phyloP scores from a whole-genome alignment of 306 rosid genomes.

The Vicia sativa region DNA sequence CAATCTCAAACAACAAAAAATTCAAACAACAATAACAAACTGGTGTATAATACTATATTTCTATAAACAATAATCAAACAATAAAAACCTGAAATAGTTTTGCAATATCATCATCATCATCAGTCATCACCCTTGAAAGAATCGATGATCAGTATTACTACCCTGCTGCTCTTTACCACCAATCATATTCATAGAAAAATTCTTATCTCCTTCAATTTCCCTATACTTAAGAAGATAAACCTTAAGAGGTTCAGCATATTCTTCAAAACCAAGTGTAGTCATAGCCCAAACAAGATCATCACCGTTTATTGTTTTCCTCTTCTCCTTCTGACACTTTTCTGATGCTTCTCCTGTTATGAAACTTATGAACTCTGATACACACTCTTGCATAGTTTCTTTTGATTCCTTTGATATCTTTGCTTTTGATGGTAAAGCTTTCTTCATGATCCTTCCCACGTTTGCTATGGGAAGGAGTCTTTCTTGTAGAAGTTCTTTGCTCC shows the following conservation, averaged over 20 bases:
- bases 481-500: slow-evolving; percentile 47
- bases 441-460: slow-evolving; percentile 69
- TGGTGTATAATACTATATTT: not conserved
- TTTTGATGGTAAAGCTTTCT: slow-evolving; percentile 59
- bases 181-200: slow-evolving; percentile 5
- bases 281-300: slow-evolving; percentile 70
- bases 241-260: slow-evolving; percentile 63
- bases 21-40: not conserved
- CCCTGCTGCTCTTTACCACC: not conserved
- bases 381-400: slow-evolving; percentile 68
- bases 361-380: slow-evolving; percentile 66
- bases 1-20: not conserved
- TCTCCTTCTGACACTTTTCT: slow-evolving; percentile 67
- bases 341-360: slow-evolving; percentile 65
- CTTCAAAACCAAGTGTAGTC: slow-evolving; percentile 62
- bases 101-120: not conserved
- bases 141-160: not conserved
- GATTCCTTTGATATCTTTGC: slow-evolving; percentile 66
- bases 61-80: not conserved
- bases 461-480: slow-evolving; percentile 63
- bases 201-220: slow-evolving; percentile 61
- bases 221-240: slow-evolving; percentile 54
- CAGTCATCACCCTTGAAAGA: not conserved
- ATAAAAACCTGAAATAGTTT: not conserved
- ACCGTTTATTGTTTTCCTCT: slow-evolving; percentile 61